phyloP scores from a whole-genome alignment of 441 rosid species.

The Erysimum pusillum region DNA sequence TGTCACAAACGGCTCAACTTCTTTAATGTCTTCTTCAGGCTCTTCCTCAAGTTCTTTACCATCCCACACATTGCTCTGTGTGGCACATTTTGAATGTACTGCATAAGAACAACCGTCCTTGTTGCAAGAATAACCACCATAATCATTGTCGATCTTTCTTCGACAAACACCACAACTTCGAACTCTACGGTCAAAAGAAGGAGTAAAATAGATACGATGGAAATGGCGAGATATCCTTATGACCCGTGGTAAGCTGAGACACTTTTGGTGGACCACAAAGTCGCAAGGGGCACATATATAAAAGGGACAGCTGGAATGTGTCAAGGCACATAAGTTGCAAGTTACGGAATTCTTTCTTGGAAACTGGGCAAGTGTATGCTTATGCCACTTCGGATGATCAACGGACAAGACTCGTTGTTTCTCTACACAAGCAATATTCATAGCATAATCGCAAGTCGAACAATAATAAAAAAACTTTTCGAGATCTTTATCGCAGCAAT shows the following conservation, averaged over 20 bases:
- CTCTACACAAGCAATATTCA: background rate
- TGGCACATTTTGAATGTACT: conserved; percentile 10
- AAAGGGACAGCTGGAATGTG: background rate
- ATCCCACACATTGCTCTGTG: conserved; percentile 9
- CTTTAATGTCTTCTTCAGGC: background rate
- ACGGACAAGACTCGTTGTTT: background rate
- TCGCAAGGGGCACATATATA: background rate
- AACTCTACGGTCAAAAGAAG: too few species aligned
- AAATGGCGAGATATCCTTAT: too few species aligned
- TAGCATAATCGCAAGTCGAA: background rate
- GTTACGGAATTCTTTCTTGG: background rate
- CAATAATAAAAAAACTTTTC: background rate
- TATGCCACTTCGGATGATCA: background rate
- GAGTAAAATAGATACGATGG: too few species aligned
- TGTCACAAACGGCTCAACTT: background rate
- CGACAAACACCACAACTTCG: too few species aligned
- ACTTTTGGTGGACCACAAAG: background rate
- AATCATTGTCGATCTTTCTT: background rate
- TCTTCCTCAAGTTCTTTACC: background rate
- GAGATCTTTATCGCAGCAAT: background rate
- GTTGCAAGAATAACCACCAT: background rate
- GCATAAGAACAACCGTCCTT: background rate
- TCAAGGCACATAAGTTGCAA: background rate
- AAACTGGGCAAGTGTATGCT: background rate
- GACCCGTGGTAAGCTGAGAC: too few species aligned